Percentiles rank a stretch among this genome's conserved stretches.
Conservation (phyloP, 192 early-diverging fungal genomes). For the Lunasporangiospora selenospora region DNA sequence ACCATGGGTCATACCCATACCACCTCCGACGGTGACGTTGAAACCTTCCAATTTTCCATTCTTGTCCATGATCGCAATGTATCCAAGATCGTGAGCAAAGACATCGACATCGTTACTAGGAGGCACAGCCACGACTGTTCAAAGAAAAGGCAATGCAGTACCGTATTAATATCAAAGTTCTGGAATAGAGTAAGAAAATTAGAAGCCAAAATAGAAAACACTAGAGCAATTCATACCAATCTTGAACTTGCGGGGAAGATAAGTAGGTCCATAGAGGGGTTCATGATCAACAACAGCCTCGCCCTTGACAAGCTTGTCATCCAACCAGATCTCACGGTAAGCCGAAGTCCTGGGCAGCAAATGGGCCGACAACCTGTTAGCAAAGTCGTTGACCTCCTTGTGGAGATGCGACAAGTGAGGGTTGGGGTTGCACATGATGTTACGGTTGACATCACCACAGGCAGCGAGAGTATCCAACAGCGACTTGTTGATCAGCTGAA, state of each 20-base stretch:
- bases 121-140: slow-evolving; percentile 82
- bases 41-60: slow-evolving; percentile 82
- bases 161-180: neutral
- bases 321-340: slow-evolving; percentile 98
- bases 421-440: slow-evolving; percentile 94
- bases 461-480: slow-evolving; percentile 94
- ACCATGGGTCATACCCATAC: slow-evolving; percentile 98
- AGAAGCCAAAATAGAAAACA: neutral
- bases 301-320: slow-evolving; percentile 86
- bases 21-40: slow-evolving; percentile 95
- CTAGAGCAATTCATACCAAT: slow-evolving; percentile 57
- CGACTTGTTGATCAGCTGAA: slow-evolving; percentile 91
- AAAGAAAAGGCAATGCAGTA: neutral
- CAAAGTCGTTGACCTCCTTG: slow-evolving; percentile 77
- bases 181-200: neutral
- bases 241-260: slow-evolving; percentile 98
- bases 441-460: slow-evolving; percentile 98
- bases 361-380: slow-evolving; percentile 73
- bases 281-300: slow-evolving; percentile 84
- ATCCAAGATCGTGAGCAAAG: slow-evolving; percentile 95
- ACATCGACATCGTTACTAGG: slow-evolving; percentile 98
- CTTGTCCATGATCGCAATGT: slow-evolving; percentile 86
- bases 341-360: slow-evolving; percentile 86
- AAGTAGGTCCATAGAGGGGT: slow-evolving; percentile 92
- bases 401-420: slow-evolving; percentile 83